phyloP scores from a whole-genome alignment of 2,329 filamentous ascomycete species.

The Rhynchosporium agropyri region DNA sequence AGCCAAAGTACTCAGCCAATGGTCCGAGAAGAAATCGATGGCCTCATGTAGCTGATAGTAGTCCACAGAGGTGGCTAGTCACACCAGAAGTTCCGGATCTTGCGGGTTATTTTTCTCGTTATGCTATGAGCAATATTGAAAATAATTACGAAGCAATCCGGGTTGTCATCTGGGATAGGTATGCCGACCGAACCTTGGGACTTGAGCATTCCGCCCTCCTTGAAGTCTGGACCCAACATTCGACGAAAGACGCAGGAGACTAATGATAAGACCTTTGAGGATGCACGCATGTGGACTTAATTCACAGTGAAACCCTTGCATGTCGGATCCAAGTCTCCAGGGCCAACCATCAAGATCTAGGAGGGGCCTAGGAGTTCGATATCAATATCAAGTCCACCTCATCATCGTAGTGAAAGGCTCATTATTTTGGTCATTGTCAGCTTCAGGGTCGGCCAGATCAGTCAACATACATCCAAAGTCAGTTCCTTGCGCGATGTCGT shows the following conservation, averaged over 20 bases:
- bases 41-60: slow-evolving; percentile 25
- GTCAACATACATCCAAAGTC: neutral
- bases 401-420: neutral
- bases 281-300: neutral
- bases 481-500: neutral
- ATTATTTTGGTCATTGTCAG: neutral
- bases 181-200: neutral
- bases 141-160: slow-evolving; percentile 19
- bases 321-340: neutral
- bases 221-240: slow-evolving; percentile 1
- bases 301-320: neutral
- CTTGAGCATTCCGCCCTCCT: neutral
- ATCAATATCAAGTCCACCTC: neutral
- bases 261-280: neutral
- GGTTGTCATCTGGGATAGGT: slow-evolving; percentile 19
- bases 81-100: neutral
- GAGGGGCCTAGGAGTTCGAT: neutral
- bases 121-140: slow-evolving; percentile 24
- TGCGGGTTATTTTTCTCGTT: slow-evolving; percentile 9
- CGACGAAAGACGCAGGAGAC: neutral
- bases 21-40: slow-evolving; percentile 9
- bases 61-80: slow-evolving; percentile 20
- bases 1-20: neutral
- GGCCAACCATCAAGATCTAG: no score
- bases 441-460: neutral